These are phyloP conservation scores for Echites panduratus DNA, from an alignment of 257 asterid genomes.

Conservation along the genomic window DNA sequence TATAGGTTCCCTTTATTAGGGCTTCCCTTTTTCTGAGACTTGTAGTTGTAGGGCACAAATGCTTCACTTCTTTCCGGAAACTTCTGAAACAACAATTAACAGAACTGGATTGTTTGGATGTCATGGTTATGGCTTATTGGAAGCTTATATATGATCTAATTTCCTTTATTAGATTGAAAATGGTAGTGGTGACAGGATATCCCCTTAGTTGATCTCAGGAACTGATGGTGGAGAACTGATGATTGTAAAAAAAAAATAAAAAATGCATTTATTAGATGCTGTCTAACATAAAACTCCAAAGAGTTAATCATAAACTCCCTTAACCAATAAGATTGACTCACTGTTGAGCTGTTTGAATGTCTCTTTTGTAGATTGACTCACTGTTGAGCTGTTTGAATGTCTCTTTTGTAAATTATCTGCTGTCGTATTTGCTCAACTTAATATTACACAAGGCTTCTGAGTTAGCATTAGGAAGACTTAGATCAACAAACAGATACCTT, in stretches of 20 bases:
- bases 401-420: neutral
- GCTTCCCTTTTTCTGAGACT: neutral
- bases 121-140: neutral
- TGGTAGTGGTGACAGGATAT: conserved; percentile 1
- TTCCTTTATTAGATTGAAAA: neutral
- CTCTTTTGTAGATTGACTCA: conserved; percentile 7
- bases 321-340: neutral
- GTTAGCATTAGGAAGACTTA: too few species aligned
- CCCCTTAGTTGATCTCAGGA: neutral
- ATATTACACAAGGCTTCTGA: neutral
- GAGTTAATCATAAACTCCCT: neutral
- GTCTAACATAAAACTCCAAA: neutral
- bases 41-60: neutral
- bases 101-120: neutral
- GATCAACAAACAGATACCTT: too few species aligned
- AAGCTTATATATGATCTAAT: neutral
- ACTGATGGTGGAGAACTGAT: neutral
- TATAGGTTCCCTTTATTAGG: neutral
- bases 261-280: conserved; percentile 4
- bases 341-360: neutral
- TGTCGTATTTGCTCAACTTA: neutral
- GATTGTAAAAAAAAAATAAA: neutral
- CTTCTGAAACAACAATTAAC: neutral
- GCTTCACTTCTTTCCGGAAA: neutral
- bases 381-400: neutral